These are phyloP conservation scores for Sporormia fimetaria DNA, from an alignment of 495 filamentous ascomycete species.

Conservation along the genomic window DNA sequence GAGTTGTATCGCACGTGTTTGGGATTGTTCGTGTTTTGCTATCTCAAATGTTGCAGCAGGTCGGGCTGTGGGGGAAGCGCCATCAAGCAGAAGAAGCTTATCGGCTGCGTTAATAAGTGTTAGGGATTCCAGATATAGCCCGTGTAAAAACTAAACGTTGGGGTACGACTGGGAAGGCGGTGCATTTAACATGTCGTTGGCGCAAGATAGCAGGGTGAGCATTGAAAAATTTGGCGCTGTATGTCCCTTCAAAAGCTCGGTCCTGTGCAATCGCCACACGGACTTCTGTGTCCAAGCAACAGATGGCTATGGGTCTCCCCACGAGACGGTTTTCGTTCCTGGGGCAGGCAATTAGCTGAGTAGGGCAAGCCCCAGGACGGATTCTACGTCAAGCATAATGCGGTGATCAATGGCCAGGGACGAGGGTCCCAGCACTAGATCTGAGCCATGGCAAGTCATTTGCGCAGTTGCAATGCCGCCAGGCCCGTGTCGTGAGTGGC, in stretches of 20 bases:
- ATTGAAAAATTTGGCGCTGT: conserved; percentile 24
- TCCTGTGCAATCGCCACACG: conserved; percentile 31
- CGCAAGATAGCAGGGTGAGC: conserved; percentile 24
- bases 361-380: conserved; percentile 28
- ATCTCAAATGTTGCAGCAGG: conserved; percentile 29
- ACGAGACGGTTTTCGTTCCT: conserved; percentile 32
- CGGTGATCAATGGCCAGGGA: conserved; percentile 29
- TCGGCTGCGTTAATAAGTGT: conserved; percentile 17
- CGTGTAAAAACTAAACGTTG: conserved; percentile 24
- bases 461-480: conserved; percentile 24
- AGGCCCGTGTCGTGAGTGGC: conserved; percentile 26
- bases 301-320: conserved; percentile 21
- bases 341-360: conserved; percentile 27
- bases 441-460: conserved; percentile 26
- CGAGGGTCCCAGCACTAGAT: conserved; percentile 23
- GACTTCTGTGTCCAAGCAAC: conserved; percentile 25
- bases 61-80: conserved; percentile 25
- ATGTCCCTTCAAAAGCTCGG: conserved; percentile 24
- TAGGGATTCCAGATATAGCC: conserved; percentile 24
- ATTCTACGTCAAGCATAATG: conserved; percentile 33
- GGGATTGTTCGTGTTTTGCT: conserved; percentile 27
- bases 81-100: conserved; percentile 24
- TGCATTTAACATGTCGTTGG: conserved; percentile 27
- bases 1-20: conserved; percentile 30
- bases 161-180: conserved; percentile 19